phyloP scores from a whole-genome alignment of 768 basidiomycete genomes.

The Hericium alpestre region DNA sequence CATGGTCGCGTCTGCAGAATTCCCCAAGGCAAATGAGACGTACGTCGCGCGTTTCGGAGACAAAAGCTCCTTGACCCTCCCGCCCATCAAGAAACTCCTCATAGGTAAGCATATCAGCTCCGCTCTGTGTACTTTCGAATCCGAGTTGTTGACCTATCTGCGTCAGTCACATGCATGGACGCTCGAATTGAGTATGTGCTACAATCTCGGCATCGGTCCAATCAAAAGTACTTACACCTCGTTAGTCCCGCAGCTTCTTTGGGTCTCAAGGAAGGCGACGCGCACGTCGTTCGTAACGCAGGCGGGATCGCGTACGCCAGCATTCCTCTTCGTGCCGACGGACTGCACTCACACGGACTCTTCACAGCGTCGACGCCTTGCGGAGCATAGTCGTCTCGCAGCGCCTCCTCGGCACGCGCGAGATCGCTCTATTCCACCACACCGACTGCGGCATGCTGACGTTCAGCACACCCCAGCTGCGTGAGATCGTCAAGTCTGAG shows the following conservation, averaged over 20 bases:
- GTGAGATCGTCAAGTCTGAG: slow-evolving; percentile 39
- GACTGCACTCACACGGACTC: neutral
- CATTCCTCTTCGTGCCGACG: neutral
- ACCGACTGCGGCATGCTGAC: slow-evolving; percentile 66
- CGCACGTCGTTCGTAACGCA: slow-evolving; percentile 66
- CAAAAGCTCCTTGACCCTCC: slow-evolving; percentile 30
- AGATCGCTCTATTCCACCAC: slow-evolving; percentile 62
- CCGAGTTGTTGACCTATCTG: neutral
- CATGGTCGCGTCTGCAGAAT: slow-evolving; percentile 19
- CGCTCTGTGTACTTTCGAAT: neutral
- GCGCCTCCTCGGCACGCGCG: slow-evolving; percentile 60
- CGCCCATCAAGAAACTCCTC: slow-evolving; percentile 31
- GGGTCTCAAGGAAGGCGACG: slow-evolving; percentile 58
- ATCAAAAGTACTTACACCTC: neutral
- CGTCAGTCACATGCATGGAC: slow-evolving; percentile 61
- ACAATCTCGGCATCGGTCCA: neutral
- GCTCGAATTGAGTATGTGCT: slow-evolving; percentile 40
- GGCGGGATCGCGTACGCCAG: slow-evolving; percentile 43
- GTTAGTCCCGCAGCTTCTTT: slow-evolving; percentile 48
- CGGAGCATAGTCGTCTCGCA: slow-evolving; percentile 64
- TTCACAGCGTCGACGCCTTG: slow-evolving; percentile 45
- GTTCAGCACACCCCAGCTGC: slow-evolving; percentile 42
- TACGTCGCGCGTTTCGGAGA: slow-evolving; percentile 39
- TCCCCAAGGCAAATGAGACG: slow-evolving; percentile 30
- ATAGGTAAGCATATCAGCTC: slow-evolving; percentile 20